Percentiles rank a stretch among this genome's conserved stretches.
Evolutionary conservation across 2,329 filamentous ascomycete species (phyloP).

Genomic region (Sporothrix pallida): DNA sequence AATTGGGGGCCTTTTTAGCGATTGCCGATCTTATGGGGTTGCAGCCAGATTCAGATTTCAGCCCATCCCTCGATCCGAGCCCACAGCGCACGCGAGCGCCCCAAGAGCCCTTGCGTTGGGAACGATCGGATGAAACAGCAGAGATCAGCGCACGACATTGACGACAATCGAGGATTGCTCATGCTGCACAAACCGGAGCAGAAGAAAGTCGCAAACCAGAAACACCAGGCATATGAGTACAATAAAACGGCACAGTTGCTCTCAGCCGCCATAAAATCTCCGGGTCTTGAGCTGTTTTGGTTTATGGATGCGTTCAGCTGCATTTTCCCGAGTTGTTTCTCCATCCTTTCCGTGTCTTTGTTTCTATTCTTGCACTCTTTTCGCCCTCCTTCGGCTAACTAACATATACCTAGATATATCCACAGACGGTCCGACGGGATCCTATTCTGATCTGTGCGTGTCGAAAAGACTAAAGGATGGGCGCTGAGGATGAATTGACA

Average conservation of each 20-base stretch:
- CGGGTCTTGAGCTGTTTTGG: background rate
- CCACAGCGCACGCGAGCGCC: conserved; percentile 12
- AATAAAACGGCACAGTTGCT: background rate
- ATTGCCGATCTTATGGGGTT: conserved; percentile 11
- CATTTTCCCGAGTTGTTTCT: background rate
- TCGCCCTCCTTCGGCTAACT: background rate
- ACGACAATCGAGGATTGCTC: background rate
- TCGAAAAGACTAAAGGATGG: background rate
- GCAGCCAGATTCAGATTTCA: conserved; percentile 3
- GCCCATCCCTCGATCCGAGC: background rate
- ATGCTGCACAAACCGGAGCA: background rate
- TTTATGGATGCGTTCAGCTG: background rate
- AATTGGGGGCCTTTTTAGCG: background rate
- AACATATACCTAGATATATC: background rate
- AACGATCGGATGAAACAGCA: conserved; percentile 15
- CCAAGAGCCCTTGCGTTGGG: conserved; percentile 8
- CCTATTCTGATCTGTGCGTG: background rate
- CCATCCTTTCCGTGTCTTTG: background rate
- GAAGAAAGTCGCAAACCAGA: background rate
- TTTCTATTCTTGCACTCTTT: background rate
- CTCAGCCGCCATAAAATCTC: background rate
- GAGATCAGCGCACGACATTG: background rate
- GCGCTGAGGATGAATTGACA: background rate
- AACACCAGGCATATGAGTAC: background rate
- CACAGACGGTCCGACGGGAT: background rate